Conservation (phyloP, 1,284 basidiomycete species). For the Anthracocystis panici-leucophaei region DNA sequence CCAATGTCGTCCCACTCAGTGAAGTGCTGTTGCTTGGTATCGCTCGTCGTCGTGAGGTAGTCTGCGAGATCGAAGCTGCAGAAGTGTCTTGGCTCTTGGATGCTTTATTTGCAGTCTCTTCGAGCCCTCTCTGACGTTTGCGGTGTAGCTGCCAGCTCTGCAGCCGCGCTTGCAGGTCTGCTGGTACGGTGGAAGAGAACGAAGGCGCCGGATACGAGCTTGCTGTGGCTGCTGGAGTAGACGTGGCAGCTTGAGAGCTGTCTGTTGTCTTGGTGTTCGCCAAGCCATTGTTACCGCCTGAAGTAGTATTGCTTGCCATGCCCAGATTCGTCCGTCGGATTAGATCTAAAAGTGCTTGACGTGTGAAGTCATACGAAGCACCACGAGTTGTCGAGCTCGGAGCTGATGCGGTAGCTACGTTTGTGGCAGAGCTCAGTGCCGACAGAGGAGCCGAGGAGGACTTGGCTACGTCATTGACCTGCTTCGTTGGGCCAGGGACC, state of each 20-base stretch:
- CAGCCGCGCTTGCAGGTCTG: conserved; percentile 18
- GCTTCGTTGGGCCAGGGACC: neutral
- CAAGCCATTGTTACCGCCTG: neutral
- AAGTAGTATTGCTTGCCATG: conserved; percentile 2
- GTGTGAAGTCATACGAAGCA: conserved; percentile 28
- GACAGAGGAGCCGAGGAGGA: neutral
- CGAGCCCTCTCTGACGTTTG: conserved; percentile 12
- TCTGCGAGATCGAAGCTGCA: neutral
- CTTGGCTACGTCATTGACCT: neutral
- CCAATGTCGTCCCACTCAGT: neutral
- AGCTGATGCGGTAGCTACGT: neutral
- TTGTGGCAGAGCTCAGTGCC: neutral
- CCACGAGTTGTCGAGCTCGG: neutral
- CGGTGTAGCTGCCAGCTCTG: conserved; percentile 25
- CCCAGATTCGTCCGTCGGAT: conserved; percentile 31
- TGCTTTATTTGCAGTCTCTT: neutral
- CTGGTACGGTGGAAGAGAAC: conserved; percentile 10
- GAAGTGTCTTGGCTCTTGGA: neutral
- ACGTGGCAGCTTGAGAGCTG: neutral
- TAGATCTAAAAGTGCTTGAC: conserved; percentile 32
- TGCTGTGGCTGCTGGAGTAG: neutral
- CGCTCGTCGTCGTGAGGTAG: neutral
- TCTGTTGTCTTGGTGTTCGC: neutral
- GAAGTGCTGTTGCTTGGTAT: neutral
- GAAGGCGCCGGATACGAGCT: neutral